Evolutionary conservation across 257 asterid species (phyloP).

Genomic region (Cinchona pubescens): DNA sequence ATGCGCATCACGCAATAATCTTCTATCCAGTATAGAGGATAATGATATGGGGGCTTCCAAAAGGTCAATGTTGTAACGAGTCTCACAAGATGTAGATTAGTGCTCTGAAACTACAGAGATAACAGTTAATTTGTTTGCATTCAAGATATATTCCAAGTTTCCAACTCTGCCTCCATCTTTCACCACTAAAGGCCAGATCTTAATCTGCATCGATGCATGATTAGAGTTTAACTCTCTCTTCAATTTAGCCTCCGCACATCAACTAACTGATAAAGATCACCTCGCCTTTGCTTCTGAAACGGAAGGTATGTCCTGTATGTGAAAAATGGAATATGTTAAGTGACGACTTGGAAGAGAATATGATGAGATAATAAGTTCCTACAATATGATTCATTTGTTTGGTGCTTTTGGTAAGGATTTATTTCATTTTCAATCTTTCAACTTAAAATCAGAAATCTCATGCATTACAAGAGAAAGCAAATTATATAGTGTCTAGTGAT

Average conservation of each 20-base stretch:
- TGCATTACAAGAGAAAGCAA: neutral
- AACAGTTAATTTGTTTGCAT: neutral
- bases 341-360: neutral
- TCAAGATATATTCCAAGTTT: neutral
- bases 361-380: neutral
- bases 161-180: neutral
- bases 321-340: neutral
- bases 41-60: neutral
- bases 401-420: neutral
- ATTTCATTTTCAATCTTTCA: no score
- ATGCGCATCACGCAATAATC: neutral
- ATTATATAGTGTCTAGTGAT: neutral
- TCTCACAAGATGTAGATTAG: neutral
- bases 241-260: slow-evolving; percentile 63
- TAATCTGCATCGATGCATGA: slow-evolving; percentile 17
- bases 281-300: slow-evolving; percentile 73
- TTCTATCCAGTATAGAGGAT: neutral
- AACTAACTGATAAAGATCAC: slow-evolving; percentile 81
- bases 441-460: no score
- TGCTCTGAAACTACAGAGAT: neutral
- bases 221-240: neutral
- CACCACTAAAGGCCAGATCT: slow-evolving; percentile 1
- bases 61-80: neutral
- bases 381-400: neutral
- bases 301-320: slow-evolving; percentile 67